Base-by-base conservation (phyloP, 2,329 filamentous ascomycete species). In the Ophiocordyceps camponoti-saundersi region DNA sequence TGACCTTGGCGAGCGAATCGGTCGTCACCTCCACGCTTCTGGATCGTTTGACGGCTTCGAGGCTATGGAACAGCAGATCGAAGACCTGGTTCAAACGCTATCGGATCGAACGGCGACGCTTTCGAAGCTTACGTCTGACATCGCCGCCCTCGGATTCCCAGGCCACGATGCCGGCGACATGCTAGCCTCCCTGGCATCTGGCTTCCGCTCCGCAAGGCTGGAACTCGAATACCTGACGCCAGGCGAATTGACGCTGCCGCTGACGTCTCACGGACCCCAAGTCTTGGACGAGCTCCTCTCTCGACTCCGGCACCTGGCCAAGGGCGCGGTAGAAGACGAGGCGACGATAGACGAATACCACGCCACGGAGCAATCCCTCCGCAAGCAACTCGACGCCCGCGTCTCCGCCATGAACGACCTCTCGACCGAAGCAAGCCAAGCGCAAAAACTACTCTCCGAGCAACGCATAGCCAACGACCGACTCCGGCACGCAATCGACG, bases 191-290 rank as follows among this genome's bases (percentile, higher is more conserved):
- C 65, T 81, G 13, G 57, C 65, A 0, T 51, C 63, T 2, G 66
- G 70, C 2, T 73, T 81, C 60, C 72, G 76, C 20, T 59, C 70
- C 2, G 77, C 76, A 1, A 69, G 77, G 1, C 61, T 80, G 0
- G 76, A 80, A 52, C 68, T 80, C 2, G 77, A 80, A 57, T 79
- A 79, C 53, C 65, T 80, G 20, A 73, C 69, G 0, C 77, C 77
- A 0, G 77, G 76, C 6, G 77, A 80, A 55, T 62, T 72, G n/a
- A 54, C 66, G 0, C 64, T 77, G 0, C 72, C 75, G 0, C 61
- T 77, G 0, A 68, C 67, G 0, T 68, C 69, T 0, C 69, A 70
- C 45, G 75, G 75, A 2, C 70, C 71, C 1, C 67, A 73, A 46
- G 66, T 80, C 0, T 65, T 81, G 0, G 72, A 76, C 48, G 65